phyloP scores from a whole-genome alignment of 257 asterid species.

The Ballota nigra region DNA sequence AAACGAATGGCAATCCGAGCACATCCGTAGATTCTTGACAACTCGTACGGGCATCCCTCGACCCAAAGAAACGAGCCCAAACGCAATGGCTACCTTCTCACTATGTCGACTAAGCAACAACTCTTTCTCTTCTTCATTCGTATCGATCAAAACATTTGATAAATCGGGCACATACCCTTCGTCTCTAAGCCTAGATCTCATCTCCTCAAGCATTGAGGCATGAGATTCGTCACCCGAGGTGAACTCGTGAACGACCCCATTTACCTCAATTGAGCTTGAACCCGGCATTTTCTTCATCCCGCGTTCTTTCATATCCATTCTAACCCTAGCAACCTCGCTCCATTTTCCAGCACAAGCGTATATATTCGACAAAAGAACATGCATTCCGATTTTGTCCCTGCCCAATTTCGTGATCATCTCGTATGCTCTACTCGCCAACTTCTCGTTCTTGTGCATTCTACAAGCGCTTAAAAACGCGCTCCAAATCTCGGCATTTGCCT shows the following conservation, averaged over 20 bases:
- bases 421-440: conserved; percentile 30
- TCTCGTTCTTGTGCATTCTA: conserved; percentile 36
- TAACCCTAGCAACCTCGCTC: conserved; percentile 48
- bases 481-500: conserved; percentile 44
- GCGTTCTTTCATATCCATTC: conserved; percentile 47
- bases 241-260: conserved; percentile 49
- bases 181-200: conserved; percentile 34
- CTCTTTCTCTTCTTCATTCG: conserved; percentile 47
- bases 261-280: conserved; percentile 50
- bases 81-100: conserved; percentile 55
- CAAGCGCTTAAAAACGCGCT: conserved; percentile 49
- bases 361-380: conserved; percentile 48
- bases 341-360: conserved; percentile 55
- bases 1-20: conserved; percentile 57
- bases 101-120: conserved; percentile 50
- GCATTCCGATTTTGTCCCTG: conserved; percentile 40
- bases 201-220: conserved; percentile 48
- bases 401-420: conserved; percentile 22
- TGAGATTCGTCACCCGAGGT: conserved; percentile 44
- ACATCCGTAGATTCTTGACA: conserved; percentile 56
- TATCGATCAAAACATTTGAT: conserved; percentile 42
- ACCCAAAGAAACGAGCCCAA: conserved; percentile 42
- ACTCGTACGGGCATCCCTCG: conserved; percentile 37
- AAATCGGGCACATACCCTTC: conserved; percentile 48
- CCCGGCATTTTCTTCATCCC: conserved; percentile 53